Evolutionary conservation across 768 basidiomycete species (phyloP).

Genomic region (Neoboletus subvelutipes): DNA sequence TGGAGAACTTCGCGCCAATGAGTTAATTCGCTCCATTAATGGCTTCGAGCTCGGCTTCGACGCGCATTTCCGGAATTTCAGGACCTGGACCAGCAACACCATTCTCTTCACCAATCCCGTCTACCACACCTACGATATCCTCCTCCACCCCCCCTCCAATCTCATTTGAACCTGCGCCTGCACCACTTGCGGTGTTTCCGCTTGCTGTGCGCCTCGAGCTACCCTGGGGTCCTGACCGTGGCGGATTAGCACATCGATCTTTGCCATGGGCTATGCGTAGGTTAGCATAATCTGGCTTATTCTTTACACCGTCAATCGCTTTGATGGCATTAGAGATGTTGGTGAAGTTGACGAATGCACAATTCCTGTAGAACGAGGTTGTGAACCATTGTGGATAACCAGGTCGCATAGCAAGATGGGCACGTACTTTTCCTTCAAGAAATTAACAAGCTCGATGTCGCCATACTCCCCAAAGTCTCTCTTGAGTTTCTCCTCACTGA

Average conservation of each 20-base stretch:
- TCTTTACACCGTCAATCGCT: slow-evolving; percentile 95
- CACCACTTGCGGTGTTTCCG: slow-evolving; percentile 33
- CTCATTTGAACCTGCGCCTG: slow-evolving; percentile 13
- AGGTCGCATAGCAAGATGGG: slow-evolving; percentile 26
- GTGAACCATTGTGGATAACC: slow-evolving; percentile 1
- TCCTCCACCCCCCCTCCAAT: slow-evolving; percentile 25
- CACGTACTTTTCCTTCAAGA: slow-evolving; percentile 88
- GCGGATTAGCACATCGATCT: slow-evolving; percentile 92
- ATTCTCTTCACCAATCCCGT: slow-evolving; percentile 28
- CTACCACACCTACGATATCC: slow-evolving; percentile 18
- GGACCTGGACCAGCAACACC: slow-evolving; percentile 24
- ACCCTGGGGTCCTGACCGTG: slow-evolving; percentile 79
- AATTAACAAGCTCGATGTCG: slow-evolving; percentile 96
- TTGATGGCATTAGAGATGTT: slow-evolving; percentile 95
- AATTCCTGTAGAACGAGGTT: slow-evolving; percentile 57
- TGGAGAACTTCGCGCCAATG: slow-evolving; percentile 13
- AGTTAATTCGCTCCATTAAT: slow-evolving; percentile 26
- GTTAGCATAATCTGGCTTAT: slow-evolving; percentile 84
- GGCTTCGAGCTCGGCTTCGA: slow-evolving; percentile 36
- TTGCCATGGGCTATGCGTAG: slow-evolving; percentile 94
- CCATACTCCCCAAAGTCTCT: slow-evolving; percentile 95
- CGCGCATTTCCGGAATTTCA: slow-evolving; percentile 43
- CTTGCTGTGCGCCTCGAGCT: slow-evolving; percentile 51
- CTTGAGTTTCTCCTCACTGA: slow-evolving; percentile 86
- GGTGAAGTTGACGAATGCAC: slow-evolving; percentile 95